Evolutionary conservation across 2,329 filamentous ascomycete genomes (phyloP).

Genomic region (Hypoxylon sp.): DNA sequence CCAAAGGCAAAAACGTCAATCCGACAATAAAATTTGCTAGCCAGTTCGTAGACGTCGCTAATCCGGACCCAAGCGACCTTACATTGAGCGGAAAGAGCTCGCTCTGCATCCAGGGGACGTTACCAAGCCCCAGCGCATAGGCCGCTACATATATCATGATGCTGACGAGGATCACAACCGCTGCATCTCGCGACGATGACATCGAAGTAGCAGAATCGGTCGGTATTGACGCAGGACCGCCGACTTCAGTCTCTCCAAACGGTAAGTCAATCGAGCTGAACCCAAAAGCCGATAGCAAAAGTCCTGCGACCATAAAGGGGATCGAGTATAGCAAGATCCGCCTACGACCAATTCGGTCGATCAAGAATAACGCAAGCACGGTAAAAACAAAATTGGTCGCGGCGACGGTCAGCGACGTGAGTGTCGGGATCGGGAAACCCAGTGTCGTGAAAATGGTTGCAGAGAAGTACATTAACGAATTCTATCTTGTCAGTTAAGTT

Average conservation of each 20-base stretch:
- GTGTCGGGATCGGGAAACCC: constrained; percentile 81
- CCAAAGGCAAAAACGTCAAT: constrained; percentile 85
- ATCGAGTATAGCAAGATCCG: constrained; percentile 85
- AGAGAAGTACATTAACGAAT: constrained; percentile 93
- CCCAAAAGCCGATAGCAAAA: constrained; percentile 77
- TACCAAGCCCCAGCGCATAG: constrained; percentile 89
- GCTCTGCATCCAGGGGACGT: constrained; percentile 95
- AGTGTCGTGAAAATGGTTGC: constrained; percentile 84
- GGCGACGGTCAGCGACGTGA: constrained; percentile 84
- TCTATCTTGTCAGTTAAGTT: constrained; percentile 58
- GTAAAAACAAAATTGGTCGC: constrained; percentile 87
- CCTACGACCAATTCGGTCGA: constrained; percentile 83
- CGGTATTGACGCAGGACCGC: constrained; percentile 43
- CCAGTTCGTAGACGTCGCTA: constrained; percentile 88
- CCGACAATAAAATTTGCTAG: constrained; percentile 87
- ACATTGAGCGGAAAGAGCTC: constrained; percentile 87
- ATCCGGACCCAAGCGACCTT: constrained; percentile 76
- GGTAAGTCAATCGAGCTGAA: constrained; percentile 74
- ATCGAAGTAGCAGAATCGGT: neutral
- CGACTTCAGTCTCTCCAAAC: constrained; percentile 34
- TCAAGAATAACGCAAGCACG: constrained; percentile 77
- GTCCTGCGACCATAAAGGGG: constrained; percentile 82
- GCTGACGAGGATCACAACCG: constrained; percentile 74
- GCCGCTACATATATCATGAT: constrained; percentile 87
- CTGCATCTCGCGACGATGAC: constrained; percentile 52